phyloP scores from a whole-genome alignment of 2,329 filamentous ascomycete genomes.

The Aspergillus texensis region DNA sequence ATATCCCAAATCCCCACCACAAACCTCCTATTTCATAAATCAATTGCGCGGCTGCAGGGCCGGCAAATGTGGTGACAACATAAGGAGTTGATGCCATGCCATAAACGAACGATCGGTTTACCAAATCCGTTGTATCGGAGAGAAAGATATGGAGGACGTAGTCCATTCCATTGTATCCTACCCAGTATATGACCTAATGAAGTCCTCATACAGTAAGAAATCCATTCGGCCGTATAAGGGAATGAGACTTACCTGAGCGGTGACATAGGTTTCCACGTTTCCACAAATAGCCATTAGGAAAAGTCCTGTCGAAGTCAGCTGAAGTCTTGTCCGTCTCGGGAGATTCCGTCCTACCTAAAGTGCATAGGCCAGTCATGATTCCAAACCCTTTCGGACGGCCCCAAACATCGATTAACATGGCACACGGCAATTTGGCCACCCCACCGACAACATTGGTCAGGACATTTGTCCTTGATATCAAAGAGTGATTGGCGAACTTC shows the following conservation, averaged over 20 bases:
- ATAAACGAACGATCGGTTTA: conserved; percentile 62
- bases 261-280: conserved; percentile 63
- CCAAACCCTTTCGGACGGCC: conserved; percentile 61
- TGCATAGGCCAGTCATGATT: conserved; percentile 6
- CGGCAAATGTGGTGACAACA: conserved; percentile 55
- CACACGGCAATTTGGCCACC: conserved; percentile 60
- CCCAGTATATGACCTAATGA: conserved; percentile 46
- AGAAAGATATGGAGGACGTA: conserved; percentile 62
- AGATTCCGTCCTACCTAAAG: background rate
- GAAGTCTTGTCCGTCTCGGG: background rate
- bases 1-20: conserved; percentile 66
- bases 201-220: background rate
- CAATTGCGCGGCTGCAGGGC: conserved; percentile 54
- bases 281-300: conserved; percentile 65
- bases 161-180: conserved; percentile 58
- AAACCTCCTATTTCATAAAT: conserved; percentile 57
- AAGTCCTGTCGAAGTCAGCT: conserved; percentile 40
- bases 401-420: conserved; percentile 65
- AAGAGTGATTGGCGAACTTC: conserved; percentile 12
- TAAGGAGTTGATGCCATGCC: conserved; percentile 62
- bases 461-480: conserved; percentile 43
- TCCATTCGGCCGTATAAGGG: too few species aligned
- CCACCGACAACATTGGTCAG: conserved; percentile 60
- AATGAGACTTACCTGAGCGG: conserved; percentile 54
- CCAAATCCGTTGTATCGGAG: conserved; percentile 63